phyloP scores from a whole-genome alignment of 2,329 filamentous ascomycete genomes.

The Arthrobotrys entomopaga region DNA sequence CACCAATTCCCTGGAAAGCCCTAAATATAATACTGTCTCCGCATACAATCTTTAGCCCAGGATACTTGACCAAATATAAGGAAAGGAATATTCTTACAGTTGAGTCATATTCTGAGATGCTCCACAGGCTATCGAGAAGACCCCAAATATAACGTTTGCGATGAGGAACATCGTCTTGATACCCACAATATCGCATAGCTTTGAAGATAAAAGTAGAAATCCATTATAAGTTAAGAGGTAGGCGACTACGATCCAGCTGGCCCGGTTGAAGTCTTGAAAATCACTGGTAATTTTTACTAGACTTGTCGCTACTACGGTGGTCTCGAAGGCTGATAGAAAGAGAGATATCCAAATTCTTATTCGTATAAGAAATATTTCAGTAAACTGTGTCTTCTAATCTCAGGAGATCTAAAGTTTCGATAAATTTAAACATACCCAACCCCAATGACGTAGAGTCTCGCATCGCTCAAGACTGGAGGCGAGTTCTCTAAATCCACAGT shows the following conservation, averaged over 20 bases:
- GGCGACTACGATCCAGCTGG: conserved; percentile 65
- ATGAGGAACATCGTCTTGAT: conserved; percentile 62
- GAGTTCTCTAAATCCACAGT: conserved; percentile 4
- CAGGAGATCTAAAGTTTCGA: conserved; percentile 12
- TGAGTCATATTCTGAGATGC: conserved; percentile 61
- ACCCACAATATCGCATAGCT: conserved; percentile 65
- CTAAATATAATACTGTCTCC: conserved; percentile 61
- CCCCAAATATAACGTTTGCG: conserved; percentile 62
- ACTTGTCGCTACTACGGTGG: conserved; percentile 67
- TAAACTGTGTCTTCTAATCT: conserved; percentile 43
- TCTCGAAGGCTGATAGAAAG: conserved; percentile 66
- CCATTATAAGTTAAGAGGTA: conserved; percentile 67
- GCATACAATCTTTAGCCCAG: not conserved
- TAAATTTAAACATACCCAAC: conserved; percentile 38
- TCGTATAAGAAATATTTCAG: conserved; percentile 14
- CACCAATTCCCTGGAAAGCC: conserved; percentile 65
- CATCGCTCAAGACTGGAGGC: conserved; percentile 25
- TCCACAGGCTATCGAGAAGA: conserved; percentile 64
- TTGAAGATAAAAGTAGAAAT: conserved; percentile 64
- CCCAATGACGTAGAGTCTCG: conserved; percentile 45
- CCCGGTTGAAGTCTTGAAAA: conserved; percentile 61
- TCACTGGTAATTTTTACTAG: conserved; percentile 64
- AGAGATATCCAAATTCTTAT: conserved; percentile 57
- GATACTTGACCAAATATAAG: not conserved
- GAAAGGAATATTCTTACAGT: conserved; percentile 58